Evolutionary conservation across 176 grass and related monocot genomes (phyloP), one percentile per base, ranked within the genome.

Genomic region (Carex pumila): DNA sequence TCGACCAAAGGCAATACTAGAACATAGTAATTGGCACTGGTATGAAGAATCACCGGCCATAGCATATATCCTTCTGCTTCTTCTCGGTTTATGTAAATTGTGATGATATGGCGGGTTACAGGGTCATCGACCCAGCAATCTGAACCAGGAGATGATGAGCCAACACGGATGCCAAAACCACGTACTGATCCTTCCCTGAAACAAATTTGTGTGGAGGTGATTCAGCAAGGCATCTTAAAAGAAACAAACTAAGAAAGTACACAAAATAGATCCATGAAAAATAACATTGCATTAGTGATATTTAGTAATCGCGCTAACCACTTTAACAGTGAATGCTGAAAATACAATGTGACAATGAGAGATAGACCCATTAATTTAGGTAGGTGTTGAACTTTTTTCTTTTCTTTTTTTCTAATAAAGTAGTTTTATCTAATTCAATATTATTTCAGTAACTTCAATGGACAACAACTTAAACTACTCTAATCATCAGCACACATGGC

Each of bases 101-200:
- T 85, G 76, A 93, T 90, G 61, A 98, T 86, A 49, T 98, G 87
- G 58, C 87, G 95, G 43, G 91, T 90, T 60, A 98, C 89, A 4
- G 95, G 95, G 74, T 98, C 95, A 87, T 98, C 95, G 3, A 98
- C 86, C 90, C 89, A 98, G 39, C 91, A 94, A 91, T 98, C 95
- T 0, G 85, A 94, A 70, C 91, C 92, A 15, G 66, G 60, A 76
- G 82, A 69, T 81, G 95, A 98, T 25, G 73, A 19, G 9, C 53
- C 87, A 56, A 88, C 88, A 11, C 92, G 89, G 71, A 93, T 87
- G 31, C 95, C 92, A 84, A 87, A 98, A 81, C 95, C 88, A 0
- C 85, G 84, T 18, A 86, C 85, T n/a, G 91, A 91, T 30, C 91
- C 92, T 86, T 98, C 89, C 95, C 91, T 97, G 81, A 74, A 71